These are phyloP conservation scores for Colletotrichum sp. DNA, from an alignment of 2,329 filamentous ascomycete species.

Conservation along the genomic window DNA sequence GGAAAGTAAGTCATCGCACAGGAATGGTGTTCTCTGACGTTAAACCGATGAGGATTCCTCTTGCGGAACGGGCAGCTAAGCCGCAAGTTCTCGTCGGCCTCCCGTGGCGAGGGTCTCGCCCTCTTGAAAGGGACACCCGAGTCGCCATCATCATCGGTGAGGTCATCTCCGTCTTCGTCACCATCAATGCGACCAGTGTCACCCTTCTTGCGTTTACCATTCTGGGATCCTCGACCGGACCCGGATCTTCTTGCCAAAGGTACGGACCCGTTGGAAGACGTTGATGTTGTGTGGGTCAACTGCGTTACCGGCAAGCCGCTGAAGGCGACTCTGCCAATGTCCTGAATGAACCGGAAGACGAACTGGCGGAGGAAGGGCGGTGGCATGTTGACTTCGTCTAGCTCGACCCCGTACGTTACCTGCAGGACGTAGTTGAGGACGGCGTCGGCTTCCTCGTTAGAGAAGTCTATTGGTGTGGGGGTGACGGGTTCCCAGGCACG, in stretches of 20 bases:
- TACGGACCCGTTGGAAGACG: constrained; percentile 28
- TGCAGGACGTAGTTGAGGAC: constrained; percentile 42
- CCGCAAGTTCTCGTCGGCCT: constrained; percentile 40
- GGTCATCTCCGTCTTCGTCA: constrained; percentile 38
- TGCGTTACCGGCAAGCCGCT: constrained; percentile 25
- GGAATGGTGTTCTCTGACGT: constrained; percentile 48
- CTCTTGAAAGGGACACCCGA: constrained; percentile 34
- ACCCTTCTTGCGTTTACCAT: constrained; percentile 41
- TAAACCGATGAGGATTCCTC: constrained; percentile 49
- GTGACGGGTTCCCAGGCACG: constrained; percentile 22
- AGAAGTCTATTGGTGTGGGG: constrained; percentile 32
- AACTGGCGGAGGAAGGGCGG: constrained; percentile 32
- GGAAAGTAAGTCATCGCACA: constrained; percentile 49
- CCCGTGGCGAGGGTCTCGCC: constrained; percentile 32
- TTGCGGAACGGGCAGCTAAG: constrained; percentile 50
- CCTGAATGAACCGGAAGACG: constrained; percentile 36
- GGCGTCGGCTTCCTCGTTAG: constrained; percentile 36
- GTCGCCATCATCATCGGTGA: constrained; percentile 35
- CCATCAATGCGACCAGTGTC: constrained; percentile 15
- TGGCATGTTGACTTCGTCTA: constrained; percentile 34
- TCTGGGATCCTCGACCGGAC: constrained; percentile 5
- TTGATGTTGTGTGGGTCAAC: constrained; percentile 33
- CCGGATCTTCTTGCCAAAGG: neutral
- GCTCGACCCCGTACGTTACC: constrained; percentile 41
- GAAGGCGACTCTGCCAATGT: constrained; percentile 35